phyloP scores from a whole-genome alignment of 345 rosid species.

The Eucalyptus pumila region DNA sequence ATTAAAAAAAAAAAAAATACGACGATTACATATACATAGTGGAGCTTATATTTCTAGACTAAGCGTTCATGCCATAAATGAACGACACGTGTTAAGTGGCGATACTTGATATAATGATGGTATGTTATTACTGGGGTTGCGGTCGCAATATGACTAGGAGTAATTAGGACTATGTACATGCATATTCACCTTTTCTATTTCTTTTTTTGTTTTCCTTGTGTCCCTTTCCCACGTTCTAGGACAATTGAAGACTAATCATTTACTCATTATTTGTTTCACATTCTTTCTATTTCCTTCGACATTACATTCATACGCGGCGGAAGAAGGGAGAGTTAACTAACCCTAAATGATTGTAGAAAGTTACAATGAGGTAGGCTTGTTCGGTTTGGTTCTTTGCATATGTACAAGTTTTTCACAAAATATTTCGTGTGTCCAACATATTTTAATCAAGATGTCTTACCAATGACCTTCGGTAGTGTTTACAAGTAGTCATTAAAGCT shows the following conservation, averaged over 20 bases:
- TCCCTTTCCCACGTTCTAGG: background rate
- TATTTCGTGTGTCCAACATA: background rate
- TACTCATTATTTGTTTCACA: background rate
- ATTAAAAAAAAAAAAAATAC: no score
- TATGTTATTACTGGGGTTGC: no score
- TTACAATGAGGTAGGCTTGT: background rate
- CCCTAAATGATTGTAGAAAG: background rate
- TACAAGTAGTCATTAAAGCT: background rate
- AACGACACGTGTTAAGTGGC: background rate
- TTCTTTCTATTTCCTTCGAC: background rate
- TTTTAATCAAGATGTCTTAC: background rate
- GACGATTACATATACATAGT: no score
- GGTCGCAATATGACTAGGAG: no score
- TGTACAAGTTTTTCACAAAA: background rate
- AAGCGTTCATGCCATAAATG: no score
- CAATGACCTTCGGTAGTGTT: background rate
- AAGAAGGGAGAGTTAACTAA: background rate
- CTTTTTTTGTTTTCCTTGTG: background rate
- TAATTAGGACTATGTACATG: background rate
- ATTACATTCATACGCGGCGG: background rate
- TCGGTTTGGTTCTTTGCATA: background rate
- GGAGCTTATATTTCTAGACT: background rate
- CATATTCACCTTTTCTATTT: background rate
- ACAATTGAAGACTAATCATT: background rate
- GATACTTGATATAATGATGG: no score